phyloP scores from a whole-genome alignment of 495 filamentous ascomycete species.

The Penicillium soppii region DNA sequence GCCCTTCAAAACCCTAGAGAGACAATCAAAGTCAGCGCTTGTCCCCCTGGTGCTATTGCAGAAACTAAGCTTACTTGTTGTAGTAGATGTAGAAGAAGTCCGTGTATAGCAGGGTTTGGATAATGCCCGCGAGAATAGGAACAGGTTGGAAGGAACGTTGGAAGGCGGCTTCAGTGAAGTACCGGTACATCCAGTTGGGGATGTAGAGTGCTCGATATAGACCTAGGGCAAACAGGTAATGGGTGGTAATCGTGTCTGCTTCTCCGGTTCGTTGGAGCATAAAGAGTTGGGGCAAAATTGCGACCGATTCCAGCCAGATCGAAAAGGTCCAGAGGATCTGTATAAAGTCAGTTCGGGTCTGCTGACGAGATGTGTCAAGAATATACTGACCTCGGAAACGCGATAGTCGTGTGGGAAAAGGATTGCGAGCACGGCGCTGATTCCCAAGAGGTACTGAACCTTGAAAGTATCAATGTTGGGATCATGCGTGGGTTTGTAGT shows the following conservation, averaged over 20 bases:
- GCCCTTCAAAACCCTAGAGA: slow-evolving; percentile 69
- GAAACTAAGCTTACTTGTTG: slow-evolving; percentile 63
- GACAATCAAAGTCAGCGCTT: not conserved
- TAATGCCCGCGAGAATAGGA: slow-evolving; percentile 78
- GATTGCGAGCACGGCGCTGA: slow-evolving; percentile 72
- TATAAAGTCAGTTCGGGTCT: slow-evolving; percentile 7
- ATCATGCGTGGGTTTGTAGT: slow-evolving; percentile 94
- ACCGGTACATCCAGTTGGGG: slow-evolving; percentile 95
- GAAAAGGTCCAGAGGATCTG: slow-evolving; percentile 95
- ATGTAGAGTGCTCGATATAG: slow-evolving; percentile 92
- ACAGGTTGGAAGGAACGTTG: slow-evolving; percentile 71
- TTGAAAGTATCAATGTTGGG: slow-evolving; percentile 96
- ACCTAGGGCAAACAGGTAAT: slow-evolving; percentile 96
- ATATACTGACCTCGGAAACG: slow-evolving; percentile 52
- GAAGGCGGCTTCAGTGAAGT: slow-evolving; percentile 58
- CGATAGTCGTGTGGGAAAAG: slow-evolving; percentile 83
- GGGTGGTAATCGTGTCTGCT: slow-evolving; percentile 96
- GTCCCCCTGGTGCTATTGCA: not conserved
- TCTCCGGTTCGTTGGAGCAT: slow-evolving; percentile 97
- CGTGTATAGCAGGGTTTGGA: slow-evolving; percentile 93
- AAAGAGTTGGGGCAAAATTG: slow-evolving; percentile 95
- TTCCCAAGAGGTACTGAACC: slow-evolving; percentile 84
- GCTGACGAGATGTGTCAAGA: not conserved
- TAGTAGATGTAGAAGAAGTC: slow-evolving; percentile 99
- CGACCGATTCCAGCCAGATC: slow-evolving; percentile 95